Evolutionary conservation across 306 rosid genomes (phyloP).

Genomic region (Casuarina equisetifolia): DNA sequence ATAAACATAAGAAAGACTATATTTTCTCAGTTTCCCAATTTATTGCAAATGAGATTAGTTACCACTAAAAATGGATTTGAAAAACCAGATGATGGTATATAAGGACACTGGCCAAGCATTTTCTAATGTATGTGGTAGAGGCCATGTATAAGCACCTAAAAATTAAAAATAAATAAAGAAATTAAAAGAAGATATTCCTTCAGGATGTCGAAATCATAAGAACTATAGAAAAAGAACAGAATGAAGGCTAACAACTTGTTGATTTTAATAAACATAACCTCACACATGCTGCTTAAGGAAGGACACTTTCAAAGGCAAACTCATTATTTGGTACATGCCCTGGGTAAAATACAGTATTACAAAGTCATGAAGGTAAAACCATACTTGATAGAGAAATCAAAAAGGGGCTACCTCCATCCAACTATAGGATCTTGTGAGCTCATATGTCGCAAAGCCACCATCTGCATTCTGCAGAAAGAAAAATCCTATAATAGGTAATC

Average conservation of each 20-base stretch:
- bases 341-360: conserved; percentile 20
- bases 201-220: neutral
- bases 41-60: neutral
- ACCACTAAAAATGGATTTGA: neutral
- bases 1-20: neutral
- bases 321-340: neutral
- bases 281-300: neutral
- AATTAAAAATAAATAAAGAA: neutral
- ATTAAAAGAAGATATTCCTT: neutral
- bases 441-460: conserved; percentile 91
- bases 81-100: neutral
- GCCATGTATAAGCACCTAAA: neutral
- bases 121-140: neutral
- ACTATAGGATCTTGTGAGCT: conserved; percentile 80
- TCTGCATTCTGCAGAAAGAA: conserved; percentile 56
- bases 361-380: neutral
- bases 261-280: neutral
- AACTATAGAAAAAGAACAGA: neutral
- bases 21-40: neutral
- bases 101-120: neutral
- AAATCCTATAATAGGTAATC: conserved; percentile 6
- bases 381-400: conserved; percentile 5
- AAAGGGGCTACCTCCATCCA: conserved; percentile 85
- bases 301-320: conserved; percentile 16
- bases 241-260: neutral